Percentiles rank a stretch among this genome's conserved stretches.
Conservation (phyloP, 2,329 filamentous ascomycete genomes). For the Penicillium olsonii region DNA sequence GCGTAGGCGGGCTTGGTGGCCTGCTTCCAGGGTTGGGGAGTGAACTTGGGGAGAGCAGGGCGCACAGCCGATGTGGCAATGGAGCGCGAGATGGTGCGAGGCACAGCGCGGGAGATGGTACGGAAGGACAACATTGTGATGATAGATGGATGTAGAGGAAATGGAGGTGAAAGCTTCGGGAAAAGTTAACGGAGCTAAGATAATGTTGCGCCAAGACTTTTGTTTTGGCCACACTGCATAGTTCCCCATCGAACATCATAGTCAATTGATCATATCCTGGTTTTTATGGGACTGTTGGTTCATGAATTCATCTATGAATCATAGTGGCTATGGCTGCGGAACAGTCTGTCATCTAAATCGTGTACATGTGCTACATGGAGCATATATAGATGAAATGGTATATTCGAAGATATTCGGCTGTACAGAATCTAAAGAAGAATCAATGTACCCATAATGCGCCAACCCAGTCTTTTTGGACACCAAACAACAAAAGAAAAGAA, state of each 20-base stretch:
- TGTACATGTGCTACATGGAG: too few species aligned
- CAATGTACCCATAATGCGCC: slow-evolving; percentile 27
- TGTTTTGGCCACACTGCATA: slow-evolving; percentile 23
- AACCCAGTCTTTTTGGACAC: slow-evolving; percentile 18
- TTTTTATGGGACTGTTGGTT: too few species aligned
- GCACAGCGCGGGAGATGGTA: slow-evolving; percentile 65
- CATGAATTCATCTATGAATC: too few species aligned
- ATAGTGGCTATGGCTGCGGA: too few species aligned
- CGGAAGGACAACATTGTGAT: slow-evolving; percentile 70
- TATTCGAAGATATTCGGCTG: slow-evolving; percentile 12
- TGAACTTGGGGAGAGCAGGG: slow-evolving; percentile 52
- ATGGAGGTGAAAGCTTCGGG: slow-evolving; percentile 17
- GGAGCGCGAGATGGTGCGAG: slow-evolving; percentile 62
- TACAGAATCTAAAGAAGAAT: slow-evolving; percentile 20
- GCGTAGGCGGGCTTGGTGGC: slow-evolving; percentile 43
- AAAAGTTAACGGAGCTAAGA: slow-evolving; percentile 27
- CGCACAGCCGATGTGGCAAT: slow-evolving; percentile 55
- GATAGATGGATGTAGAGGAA: slow-evolving; percentile 14
- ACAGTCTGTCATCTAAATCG: too few species aligned
- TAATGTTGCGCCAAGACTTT: slow-evolving; percentile 34
- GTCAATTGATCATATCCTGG: too few species aligned
- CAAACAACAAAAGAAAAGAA: slow-evolving; percentile 16
- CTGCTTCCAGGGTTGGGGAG: slow-evolving; percentile 54
- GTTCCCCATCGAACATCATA: background rate
- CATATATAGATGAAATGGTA: slow-evolving; percentile 10